Evolutionary conservation across 352 stramenopile genomes (phyloP), one percentile per base, ranked within the genome.

Genomic region (Blastocystis hominis): DNA sequence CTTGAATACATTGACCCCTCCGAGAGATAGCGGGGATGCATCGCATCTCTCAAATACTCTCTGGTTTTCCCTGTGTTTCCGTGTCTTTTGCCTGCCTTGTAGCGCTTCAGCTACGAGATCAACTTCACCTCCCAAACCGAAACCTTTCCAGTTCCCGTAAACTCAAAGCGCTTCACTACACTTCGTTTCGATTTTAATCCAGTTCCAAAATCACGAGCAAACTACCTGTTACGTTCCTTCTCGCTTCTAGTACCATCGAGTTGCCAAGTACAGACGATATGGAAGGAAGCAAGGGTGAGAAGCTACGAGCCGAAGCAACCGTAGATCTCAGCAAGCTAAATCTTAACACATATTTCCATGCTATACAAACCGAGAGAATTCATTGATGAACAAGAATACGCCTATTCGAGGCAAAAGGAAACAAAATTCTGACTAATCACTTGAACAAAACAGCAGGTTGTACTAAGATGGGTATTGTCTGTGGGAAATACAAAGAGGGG

Each of bases 141-240:
- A 6, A 76, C 64, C 64, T 76, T 76, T 76, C 64, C 64, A 20
- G 64, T 56, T 56, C 64, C 64, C n/a, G 64, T 76, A 20, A 76
- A 76, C n/a, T 30, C 36, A 20, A 76, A 76, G 6, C 64, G 64
- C 64, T 76, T 76, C 47, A 40, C 44, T 0, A 76, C 64, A 20
- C 64, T 76, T 40, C 44, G 50, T 40, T 76, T 76, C 55, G 64
- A 76, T 40, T 76, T 76, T 50, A 30, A 20, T 50, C n/a, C 64
- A 76, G 36, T 76, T 55, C n/a, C 20, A 76, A 76, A 76, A 6
- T 15, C 34, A n/a, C 64, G 38, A 53, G 34, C 34, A 1, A 76
- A 54, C 64, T 76, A 50, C 36, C 36, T 34, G 64, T 53, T 3
- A 76, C n/a, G 24, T 17, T 40, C 13, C 24, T n/a, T n/a, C 9